A percentile compares a stretch with the other conserved stretches of the same genome.
These are phyloP conservation scores for Penicillium manginii DNA, from an alignment of 495 filamentous ascomycete species.

Conservation along the genomic window DNA sequence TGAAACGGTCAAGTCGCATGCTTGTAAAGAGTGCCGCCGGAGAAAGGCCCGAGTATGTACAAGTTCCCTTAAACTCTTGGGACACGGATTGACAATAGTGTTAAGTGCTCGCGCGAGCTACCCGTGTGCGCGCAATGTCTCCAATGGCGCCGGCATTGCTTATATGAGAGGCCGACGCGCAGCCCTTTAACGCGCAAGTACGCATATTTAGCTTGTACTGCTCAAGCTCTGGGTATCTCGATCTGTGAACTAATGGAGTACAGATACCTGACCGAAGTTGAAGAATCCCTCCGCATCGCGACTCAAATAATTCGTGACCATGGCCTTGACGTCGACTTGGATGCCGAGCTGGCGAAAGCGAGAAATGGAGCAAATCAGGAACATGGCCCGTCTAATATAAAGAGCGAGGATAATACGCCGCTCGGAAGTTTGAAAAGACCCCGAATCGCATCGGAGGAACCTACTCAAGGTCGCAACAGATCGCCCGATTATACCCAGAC, in stretches of 20 bases:
- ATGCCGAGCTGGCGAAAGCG: slow-evolving; percentile 4
- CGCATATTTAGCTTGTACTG: not conserved
- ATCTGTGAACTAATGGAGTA: not conserved
- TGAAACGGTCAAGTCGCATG: slow-evolving; percentile 5
- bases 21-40: slow-evolving; percentile 9
- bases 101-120: slow-evolving; percentile 11
- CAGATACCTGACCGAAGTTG: slow-evolving; percentile 11
- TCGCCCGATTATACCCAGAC: not conserved
- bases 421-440: not conserved
- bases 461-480: not conserved
- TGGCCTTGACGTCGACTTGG: slow-evolving; percentile 7
- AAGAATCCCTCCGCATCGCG: slow-evolving; percentile 11
- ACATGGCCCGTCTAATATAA: not conserved
- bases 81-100: not conserved
- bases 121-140: slow-evolving; percentile 12
- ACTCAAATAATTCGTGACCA: slow-evolving; percentile 10
- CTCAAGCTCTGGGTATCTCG: too few species aligned
- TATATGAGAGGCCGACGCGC: slow-evolving; percentile 10
- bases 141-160: slow-evolving; percentile 9
- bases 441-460: slow-evolving; percentile 1
- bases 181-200: slow-evolving; percentile 9
- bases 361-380: slow-evolving; percentile 4
- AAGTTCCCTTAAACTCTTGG: not conserved
- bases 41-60: slow-evolving; percentile 6
- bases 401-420: not conserved